These are phyloP conservation scores for Datisca glomerata DNA, from an alignment of 306 rosid genomes.

Conservation along the genomic window DNA sequence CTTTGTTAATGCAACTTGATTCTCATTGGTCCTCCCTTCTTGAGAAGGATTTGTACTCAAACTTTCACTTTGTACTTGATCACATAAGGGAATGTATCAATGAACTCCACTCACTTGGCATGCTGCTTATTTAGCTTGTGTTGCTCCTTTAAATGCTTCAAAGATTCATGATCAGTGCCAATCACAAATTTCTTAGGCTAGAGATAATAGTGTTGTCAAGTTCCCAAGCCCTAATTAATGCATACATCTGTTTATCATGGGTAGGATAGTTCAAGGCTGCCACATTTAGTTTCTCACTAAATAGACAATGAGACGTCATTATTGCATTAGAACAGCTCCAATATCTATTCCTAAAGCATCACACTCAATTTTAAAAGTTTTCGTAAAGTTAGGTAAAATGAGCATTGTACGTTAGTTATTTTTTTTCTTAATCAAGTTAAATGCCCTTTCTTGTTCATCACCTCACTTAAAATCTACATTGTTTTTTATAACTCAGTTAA, in stretches of 20 bases:
- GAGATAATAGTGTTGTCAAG: background rate
- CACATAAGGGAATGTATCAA: background rate
- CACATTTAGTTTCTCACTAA: too few species aligned
- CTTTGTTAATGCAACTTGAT: too few species aligned
- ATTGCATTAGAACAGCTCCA: too few species aligned
- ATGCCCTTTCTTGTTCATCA: background rate
- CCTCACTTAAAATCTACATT: background rate
- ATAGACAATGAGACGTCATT: background rate
- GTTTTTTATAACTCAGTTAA: conserved; percentile 1
- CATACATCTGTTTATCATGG: background rate
- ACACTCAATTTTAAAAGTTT: too few species aligned
- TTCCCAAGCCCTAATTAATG: background rate
- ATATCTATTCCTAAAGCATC: too few species aligned
- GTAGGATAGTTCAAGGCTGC: too few species aligned
- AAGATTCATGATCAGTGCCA: background rate
- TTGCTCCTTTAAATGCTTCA: too few species aligned
- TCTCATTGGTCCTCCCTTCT: too few species aligned
- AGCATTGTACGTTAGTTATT: background rate
- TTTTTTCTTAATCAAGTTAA: background rate
- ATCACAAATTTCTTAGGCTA: background rate
- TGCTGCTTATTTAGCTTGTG: too few species aligned
- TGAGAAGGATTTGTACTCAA: too few species aligned
- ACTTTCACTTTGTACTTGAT: too few species aligned
- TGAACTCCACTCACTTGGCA: too few species aligned
- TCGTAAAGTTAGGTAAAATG: background rate